Conservation (phyloP, 1,284 basidiomycete genomes). For the Vanrija humicola region DNA sequence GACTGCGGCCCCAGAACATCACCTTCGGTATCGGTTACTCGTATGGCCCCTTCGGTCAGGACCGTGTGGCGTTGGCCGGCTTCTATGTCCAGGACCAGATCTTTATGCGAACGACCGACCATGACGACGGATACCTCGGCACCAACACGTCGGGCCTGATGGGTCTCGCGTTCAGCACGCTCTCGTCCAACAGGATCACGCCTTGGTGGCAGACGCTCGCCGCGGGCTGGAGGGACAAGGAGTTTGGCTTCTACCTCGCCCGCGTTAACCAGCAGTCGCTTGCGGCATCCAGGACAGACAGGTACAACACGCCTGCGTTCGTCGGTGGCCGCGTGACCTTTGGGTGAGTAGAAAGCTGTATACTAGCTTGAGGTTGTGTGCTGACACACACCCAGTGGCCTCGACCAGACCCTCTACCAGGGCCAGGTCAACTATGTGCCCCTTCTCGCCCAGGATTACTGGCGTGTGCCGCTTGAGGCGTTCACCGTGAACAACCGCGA, state of each 20-base stretch:
- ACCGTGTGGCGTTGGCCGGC: conserved; percentile 73
- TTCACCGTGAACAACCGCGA: too few relatives aligned
- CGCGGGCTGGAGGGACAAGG: conserved; percentile 60
- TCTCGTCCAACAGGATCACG: conserved; percentile 48
- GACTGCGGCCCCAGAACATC: conserved; percentile 20
- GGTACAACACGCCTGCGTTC: too few relatives aligned
- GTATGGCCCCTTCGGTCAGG: conserved; percentile 63
- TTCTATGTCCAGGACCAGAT: conserved; percentile 66
- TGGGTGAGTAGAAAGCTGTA: neutral
- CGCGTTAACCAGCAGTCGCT: conserved; percentile 63
- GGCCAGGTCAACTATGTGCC: conserved; percentile 5
- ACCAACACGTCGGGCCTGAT: conserved; percentile 50
- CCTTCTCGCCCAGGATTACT: conserved; percentile 49
- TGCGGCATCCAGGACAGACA: neutral
- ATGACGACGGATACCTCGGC: conserved; percentile 1
- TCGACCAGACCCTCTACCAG: conserved; percentile 1
- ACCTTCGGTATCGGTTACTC: conserved; percentile 76
- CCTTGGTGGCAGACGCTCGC: conserved; percentile 63
- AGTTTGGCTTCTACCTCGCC: conserved; percentile 73
- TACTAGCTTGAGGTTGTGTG: neutral
- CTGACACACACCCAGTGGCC: neutral
- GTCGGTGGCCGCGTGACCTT: neutral
- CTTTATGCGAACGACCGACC: conserved; percentile 44
- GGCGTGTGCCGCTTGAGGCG: conserved; percentile 21
- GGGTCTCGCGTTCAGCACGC: conserved; percentile 51